Evolutionary conservation across 192 early-diverging fungal species (phyloP), one percentile per base, ranked within the genome.

Genomic region (Linnemannia zychae): DNA sequence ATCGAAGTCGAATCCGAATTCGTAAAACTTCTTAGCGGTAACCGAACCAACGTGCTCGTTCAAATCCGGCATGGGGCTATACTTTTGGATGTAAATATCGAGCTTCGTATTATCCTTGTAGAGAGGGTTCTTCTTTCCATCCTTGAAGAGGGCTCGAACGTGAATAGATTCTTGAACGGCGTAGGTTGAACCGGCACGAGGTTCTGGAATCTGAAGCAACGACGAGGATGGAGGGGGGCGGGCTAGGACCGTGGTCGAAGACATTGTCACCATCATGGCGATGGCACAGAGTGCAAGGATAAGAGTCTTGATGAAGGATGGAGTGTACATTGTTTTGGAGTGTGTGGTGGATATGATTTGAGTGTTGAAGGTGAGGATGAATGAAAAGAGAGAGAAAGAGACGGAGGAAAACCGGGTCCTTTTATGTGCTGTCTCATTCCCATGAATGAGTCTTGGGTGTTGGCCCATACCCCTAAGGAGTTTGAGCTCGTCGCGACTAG

Each of bases 41-140:
- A 69, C 18, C 1, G 65, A 48, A 11, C 47, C 46, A 5, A 77
- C n/a, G 6, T 34, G 9, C 4, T 24, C 49, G 37, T 77, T 77
- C 38, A 77, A 46, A 1, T 33, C 65, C 48, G 75, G 75, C 33
- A 52, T 24, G 48, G 47, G n/a, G 66, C 38, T 40, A n/a, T 12
- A 20, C 49, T 69, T 77, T 67, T 77, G 75, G 48, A 77, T 69
- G 31, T 28, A 33, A 50, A 77, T 40, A 31, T 52, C 36, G 67
- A 77, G 68, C 31, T 77, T 37, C 28, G 66, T 49, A 49, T 77
- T 53, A 2, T 49, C 24, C 49, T 77, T 77, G 75, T 69, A 69
- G 6, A 77, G 46, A 18, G 24, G 46, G 67, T 69, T 77, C 38
- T 49, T 53, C 20, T 44, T 69, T 4, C 49, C 67, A n/a, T 37